Percentiles rank a stretch among this genome's conserved stretches.
These are phyloP conservation scores for Thelephora aurantiotincta DNA, from an alignment of 768 basidiomycete genomes.

Conservation along the genomic window DNA sequence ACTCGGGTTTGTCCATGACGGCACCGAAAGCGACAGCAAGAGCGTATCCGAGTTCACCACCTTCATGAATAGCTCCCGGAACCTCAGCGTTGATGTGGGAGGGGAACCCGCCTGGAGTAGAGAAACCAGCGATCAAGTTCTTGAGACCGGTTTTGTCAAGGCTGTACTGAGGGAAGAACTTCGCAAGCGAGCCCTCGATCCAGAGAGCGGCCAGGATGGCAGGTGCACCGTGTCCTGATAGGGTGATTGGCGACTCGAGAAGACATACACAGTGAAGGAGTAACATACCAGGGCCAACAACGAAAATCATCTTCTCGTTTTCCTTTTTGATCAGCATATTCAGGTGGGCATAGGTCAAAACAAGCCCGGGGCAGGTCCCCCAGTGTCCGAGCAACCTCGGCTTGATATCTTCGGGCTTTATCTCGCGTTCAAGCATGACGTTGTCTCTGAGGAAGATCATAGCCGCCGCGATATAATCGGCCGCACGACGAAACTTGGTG, in stretches of 20 bases:
- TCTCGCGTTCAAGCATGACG: constrained; percentile 43
- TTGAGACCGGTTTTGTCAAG: constrained; percentile 44
- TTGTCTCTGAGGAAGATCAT: constrained; percentile 80
- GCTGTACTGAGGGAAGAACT: constrained; percentile 43
- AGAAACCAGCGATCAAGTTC: constrained; percentile 62
- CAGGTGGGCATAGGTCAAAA: constrained; percentile 57
- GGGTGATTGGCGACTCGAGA: constrained; percentile 21
- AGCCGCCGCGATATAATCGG: constrained; percentile 61
- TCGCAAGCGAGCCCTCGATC: constrained; percentile 62
- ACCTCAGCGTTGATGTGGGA: constrained; percentile 75
- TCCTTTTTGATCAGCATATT: constrained; percentile 20
- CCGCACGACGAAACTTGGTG: constrained; percentile 41
- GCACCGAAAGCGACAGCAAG: constrained; percentile 77
- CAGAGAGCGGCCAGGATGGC: constrained; percentile 77
- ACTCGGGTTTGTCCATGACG: constrained; percentile 83
- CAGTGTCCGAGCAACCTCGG: constrained; percentile 70
- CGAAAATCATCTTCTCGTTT: constrained; percentile 21
- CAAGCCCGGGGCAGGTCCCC: constrained; percentile 73
- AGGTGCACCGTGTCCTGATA: constrained; percentile 83
- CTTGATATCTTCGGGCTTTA: constrained; percentile 64
- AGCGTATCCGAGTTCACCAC: constrained; percentile 83
- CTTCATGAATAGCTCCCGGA: constrained; percentile 86
- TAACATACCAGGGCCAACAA: constrained; percentile 21
- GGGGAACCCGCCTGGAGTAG: constrained; percentile 74
- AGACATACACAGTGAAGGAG: not conserved